Base-by-base conservation (phyloP, 2,329 filamentous ascomycete species). In the Sphaerostilbella broomeana region DNA sequence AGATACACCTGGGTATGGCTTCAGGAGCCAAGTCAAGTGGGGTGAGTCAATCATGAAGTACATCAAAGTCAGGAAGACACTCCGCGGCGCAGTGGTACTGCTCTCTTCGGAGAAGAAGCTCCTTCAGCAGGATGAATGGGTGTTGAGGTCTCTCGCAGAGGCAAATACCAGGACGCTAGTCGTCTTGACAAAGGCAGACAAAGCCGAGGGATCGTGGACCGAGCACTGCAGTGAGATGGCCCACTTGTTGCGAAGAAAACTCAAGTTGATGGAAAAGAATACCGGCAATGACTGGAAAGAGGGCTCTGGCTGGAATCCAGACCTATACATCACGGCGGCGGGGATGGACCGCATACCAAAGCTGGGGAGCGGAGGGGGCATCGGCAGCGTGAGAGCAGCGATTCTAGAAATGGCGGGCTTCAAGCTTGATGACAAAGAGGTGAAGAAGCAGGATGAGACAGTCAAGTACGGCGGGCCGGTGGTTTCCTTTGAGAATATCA, bases 151-250 rank as follows among this genome's bases (percentile, higher is more conserved):
- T 30, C 59, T 79, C 47, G 60, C 68, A 35, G 57, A 65, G 34
- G 60, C 63, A 4, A 62, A 63, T 8, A 61, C 69, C 20, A 60
- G 61, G 36, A 73, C 71, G 1, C 51, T 67, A 6, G 64, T 77
- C 1, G 64, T 77, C 4, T 53, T 79, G 34, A 79, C 75, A 9
- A 77, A 77, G 56, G 71, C 69, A 11, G 75, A 79, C 49, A 77
- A 76, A 47, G 54, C 49, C 29, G 57, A 52, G 20, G 51, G 50
- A 9, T 48, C 35, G 2, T 63, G 60, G 60, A 42, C 44, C 6
- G 43, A 42, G 9, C 41, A 38, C 15, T 64, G 61, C 43, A 39
- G 39, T 5, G 28, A 37, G 2, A 46, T 61, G 26, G 58, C 57
- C 0, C 42, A 36, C 4, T 43, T 47, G 20, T 40, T 65, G n/a